phyloP scores from a whole-genome alignment of 805 yeast species.

The Yamadazyma insecticola region DNA sequence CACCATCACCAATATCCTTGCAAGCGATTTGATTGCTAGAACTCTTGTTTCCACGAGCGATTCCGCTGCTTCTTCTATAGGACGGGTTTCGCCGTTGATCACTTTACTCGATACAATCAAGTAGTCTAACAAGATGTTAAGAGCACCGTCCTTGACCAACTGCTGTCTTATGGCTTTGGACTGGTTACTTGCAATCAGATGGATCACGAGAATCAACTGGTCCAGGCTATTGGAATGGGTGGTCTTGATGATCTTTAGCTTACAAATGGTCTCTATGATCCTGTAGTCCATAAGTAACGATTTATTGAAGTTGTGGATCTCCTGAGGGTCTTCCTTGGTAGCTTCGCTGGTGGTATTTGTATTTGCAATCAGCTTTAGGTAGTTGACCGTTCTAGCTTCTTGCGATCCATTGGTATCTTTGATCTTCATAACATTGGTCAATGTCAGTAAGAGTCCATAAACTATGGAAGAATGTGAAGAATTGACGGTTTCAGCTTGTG shows the following conservation, averaged over 20 bases:
- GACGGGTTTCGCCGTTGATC: conserved; percentile 15
- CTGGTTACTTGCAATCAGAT: conserved; percentile 28
- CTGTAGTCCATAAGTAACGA: conserved; percentile 21
- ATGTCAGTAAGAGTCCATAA: conserved; percentile 39
- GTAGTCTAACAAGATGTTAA: conserved; percentile 35
- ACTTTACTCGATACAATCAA: conserved; percentile 27
- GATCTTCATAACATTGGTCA: conserved; percentile 36
- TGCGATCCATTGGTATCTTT: conserved; percentile 18
- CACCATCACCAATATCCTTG: conserved; percentile 40
- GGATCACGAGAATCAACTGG: conserved; percentile 29
- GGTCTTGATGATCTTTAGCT: conserved; percentile 13
- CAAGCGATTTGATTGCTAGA: conserved; percentile 38
- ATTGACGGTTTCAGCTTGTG: background rate
- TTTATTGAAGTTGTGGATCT: conserved; percentile 28
- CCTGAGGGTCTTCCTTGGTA: conserved; percentile 17
- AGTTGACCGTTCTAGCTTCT: conserved; percentile 29
- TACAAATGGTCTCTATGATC: conserved; percentile 14
- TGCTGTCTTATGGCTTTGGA: conserved; percentile 22
- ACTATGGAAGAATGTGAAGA: conserved; percentile 15
- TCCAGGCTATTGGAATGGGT: conserved; percentile 11
- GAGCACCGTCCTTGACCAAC: conserved; percentile 44
- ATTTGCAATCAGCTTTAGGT: conserved; percentile 32
- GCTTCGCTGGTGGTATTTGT: conserved; percentile 21
- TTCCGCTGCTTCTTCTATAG: conserved; percentile 10
- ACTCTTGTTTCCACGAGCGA: conserved; percentile 18